These are phyloP conservation scores for Arthrinium phaeospermum DNA, from an alignment of 2,329 filamentous ascomycete species.

Conservation along the genomic window DNA sequence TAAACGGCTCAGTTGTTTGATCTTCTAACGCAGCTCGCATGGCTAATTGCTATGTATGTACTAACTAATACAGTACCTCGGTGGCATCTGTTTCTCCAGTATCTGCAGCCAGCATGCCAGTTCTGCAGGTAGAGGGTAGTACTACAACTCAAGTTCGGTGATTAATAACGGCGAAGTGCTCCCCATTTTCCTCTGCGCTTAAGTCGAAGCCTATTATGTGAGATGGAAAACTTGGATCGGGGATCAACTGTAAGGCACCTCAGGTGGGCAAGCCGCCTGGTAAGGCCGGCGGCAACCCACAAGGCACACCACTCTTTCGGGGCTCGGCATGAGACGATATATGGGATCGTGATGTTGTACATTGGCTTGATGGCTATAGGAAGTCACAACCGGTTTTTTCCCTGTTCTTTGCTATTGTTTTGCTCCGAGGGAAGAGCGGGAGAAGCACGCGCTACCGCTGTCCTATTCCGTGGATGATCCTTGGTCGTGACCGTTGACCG, in stretches of 20 bases:
- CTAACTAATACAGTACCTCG: neutral
- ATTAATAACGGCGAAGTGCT: neutral
- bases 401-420: neutral
- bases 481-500: slow-evolving; percentile 17
- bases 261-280: neutral
- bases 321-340: neutral
- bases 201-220: neutral
- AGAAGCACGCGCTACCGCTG: slow-evolving; percentile 10
- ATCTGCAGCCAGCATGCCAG: neutral
- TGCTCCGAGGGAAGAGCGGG: slow-evolving; percentile 2
- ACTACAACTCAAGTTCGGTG: neutral
- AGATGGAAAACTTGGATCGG: slow-evolving; percentile 10
- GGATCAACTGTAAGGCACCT: neutral
- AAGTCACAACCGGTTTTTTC: slow-evolving; percentile 12
- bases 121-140: neutral
- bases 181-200: neutral
- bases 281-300: neutral
- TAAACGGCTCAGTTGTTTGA: neutral
- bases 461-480: slow-evolving; percentile 14
- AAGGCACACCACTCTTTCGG: neutral
- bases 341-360: slow-evolving; percentile 1
- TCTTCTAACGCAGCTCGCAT: neutral
- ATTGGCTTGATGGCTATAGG: neutral
- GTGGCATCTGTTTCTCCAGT: neutral
- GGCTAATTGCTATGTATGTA: neutral